These are phyloP conservation scores for Coemansia umbellata DNA, from an alignment of 192 early-diverging fungal species.

Conservation along the genomic window DNA sequence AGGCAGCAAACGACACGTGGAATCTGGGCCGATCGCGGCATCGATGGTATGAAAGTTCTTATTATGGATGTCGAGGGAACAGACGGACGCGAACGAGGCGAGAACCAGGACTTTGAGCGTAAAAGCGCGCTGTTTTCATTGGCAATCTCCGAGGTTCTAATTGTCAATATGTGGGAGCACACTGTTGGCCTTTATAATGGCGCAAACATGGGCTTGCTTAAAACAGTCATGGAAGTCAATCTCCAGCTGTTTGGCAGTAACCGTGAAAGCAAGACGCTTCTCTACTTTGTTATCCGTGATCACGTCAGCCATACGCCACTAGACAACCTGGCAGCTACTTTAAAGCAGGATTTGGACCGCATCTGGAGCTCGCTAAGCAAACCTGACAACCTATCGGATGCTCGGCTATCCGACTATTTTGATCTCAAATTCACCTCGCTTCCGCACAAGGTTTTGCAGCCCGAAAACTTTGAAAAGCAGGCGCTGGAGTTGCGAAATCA, in stretches of 20 bases:
- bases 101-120: slow-evolving; percentile 99
- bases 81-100: slow-evolving; percentile 96
- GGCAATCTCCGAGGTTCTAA: slow-evolving; percentile 89
- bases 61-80: slow-evolving; percentile 99
- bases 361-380: slow-evolving; percentile 90
- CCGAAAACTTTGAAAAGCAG: slow-evolving; percentile 76
- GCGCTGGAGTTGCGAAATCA: slow-evolving; percentile 62
- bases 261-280: slow-evolving; percentile 83
- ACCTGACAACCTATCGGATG: slow-evolving; percentile 77
- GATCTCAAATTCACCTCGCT: slow-evolving; percentile 85
- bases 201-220: slow-evolving; percentile 97
- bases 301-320: slow-evolving; percentile 87
- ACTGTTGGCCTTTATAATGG: slow-evolving; percentile 97
- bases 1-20: slow-evolving; percentile 96
- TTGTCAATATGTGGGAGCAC: slow-evolving; percentile 99
- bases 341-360: slow-evolving; percentile 78
- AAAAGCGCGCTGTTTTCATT: slow-evolving; percentile 97
- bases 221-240: slow-evolving; percentile 99
- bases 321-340: slow-evolving; percentile 68
- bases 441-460: slow-evolving; percentile 85
- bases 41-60: slow-evolving; percentile 67
- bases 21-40: slow-evolving; percentile 93
- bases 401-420: slow-evolving; percentile 81
- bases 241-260: slow-evolving; percentile 88
- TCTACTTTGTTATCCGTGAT: slow-evolving; percentile 97